Evolutionary conservation across 345 rosid genomes (phyloP), one percentile per base, ranked within the genome.

Genomic region (Aquilaria malaccensis): DNA sequence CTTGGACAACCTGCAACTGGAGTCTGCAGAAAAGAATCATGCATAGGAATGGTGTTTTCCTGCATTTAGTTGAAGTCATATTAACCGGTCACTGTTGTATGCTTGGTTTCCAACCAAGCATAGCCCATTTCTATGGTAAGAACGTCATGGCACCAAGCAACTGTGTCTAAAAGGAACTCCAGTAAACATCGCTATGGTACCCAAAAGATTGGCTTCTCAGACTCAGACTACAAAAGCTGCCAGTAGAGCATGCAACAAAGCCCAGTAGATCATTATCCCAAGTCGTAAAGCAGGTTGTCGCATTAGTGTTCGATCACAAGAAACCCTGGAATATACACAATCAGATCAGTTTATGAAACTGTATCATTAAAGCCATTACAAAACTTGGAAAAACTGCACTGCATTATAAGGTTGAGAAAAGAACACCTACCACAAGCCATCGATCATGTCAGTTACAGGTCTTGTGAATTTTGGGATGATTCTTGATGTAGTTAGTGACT

Each of bases 241-340:
- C 56, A 91, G 74, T 58, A 91, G 80, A 2, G 87, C 75, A 72
- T 95, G 99, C 61, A 91, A 48, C 41, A 95, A 54, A n/a, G 96
- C 96, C 99, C 96, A 88, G 71, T 91, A 86, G 7, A 86, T 65
- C 62, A 91, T 86, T 56, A 94, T 88, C 45, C 93, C 75, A 66
- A 94, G 93, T 76, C 95, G 86, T 50, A 88, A 83, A 31, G 82
- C 85, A 73, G 97, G 96, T 70, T 81, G 95, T 62, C 87, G 82
- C 99, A 90, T 90, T 45, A 94, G 80, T 33, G 99, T 77, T 65
- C 99, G 78, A 63, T 94, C 97, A 76, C 99, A 94, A 50, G 96
- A 88, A 57, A 94, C 99, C 97, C 97, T 91, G 72, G 37, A 32
- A 66, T 9, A 72, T 47, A 51, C 15, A 59, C 7, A 50, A n/a